Evolutionary conservation across 441 rosid genomes (phyloP), one percentile per base, ranked within the genome.

Genomic region (Brassica balearica): DNA sequence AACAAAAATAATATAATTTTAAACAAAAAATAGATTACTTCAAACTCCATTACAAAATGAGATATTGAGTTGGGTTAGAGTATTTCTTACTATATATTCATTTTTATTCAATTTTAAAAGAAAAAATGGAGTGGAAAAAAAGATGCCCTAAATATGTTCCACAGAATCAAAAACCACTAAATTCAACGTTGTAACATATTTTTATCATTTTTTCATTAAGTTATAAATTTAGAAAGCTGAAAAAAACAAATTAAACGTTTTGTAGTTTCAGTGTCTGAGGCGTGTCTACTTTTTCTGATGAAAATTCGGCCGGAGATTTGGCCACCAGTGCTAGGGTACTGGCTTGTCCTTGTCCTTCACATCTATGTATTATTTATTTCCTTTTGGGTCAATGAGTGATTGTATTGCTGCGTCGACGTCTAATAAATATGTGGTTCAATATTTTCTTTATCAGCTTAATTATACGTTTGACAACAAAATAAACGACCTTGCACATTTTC

Each of bases 371-470:
- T 36, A 7, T 64, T 60, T 10, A 11, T 32, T 25, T 70, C 55
- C 22, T 32, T 71, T 58, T 29, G 19, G 19, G 9, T 27, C 38
- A 27, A 7, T 27, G 58, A 65, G 29, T 73, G 65, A 32, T 78
- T 67, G 69, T 48, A 77, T 48, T 48, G 17, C 38, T 38, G 65
- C 74, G 82, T 72, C 63, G 81, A 72, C 73, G 6, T 70, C 8
- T 56, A 58, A 29, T 22, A 8, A 51, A 20, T 5, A 1, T 3
- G 10, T 23, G 5, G 36, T 68, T 23, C 41, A 22, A 12, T 60
- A 22, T 41, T 46, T 69, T 48, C 17, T 46, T n/a, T 48, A 48
- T 48, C 56, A 12, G 56, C 19, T 48, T 48, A n/a, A 43, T 43
- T 43, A 43, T n/a, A 5, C 55, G 55, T 46, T 46, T 46, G 55